Base-by-base conservation (phyloP, 1,284 basidiomycete species). In the Marasmius fiardii region DNA sequence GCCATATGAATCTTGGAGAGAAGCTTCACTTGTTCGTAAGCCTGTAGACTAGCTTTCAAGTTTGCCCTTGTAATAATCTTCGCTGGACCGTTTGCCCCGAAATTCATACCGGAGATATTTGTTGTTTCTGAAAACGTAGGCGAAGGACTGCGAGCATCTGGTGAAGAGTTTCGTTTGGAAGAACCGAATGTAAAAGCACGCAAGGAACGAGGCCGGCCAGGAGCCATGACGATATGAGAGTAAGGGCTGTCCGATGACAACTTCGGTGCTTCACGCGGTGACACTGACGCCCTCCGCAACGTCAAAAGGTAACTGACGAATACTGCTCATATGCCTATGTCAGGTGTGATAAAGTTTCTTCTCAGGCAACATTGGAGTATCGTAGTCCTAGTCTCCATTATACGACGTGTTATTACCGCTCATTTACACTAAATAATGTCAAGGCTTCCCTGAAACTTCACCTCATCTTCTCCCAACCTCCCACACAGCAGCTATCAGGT, bases 121-220 rank as follows among this genome's bases (percentile, higher is more conserved):
- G 91, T 93, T 31, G 82, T 77, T 39, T 92, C 90, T n/a, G 88
- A 88, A 72, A 88, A 90, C 1, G 90, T 91, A 47, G 90, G 90
- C 26, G 90, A 93, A 4, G 88, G 85, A 56, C 57, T 58, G 21
- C 54, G 57, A 21, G 89, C 85, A 21, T 81, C 72, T 48, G 82
- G 79, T 2, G 82, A 80, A 3, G 74, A 69, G 58, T 72, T 74
- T 58, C 75, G 80, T 62, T 74, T 81, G 20, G 68, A 65, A 43
- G 76, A 73, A 35, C 73, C 70, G 58, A 88, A 75, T 34, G 82
- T 67, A 31, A 86, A 69, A 20, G 74, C 72, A 57, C 83, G 81
- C 39, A 89, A 73, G 7, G 86, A 86, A 60, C 80, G 79, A 62
- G 83, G 74, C 62, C 79, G 77, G 54, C 63, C 67, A 18, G 74